phyloP scores from a whole-genome alignment of 2,329 filamentous ascomycete species.

The Cordyceps cicadae region DNA sequence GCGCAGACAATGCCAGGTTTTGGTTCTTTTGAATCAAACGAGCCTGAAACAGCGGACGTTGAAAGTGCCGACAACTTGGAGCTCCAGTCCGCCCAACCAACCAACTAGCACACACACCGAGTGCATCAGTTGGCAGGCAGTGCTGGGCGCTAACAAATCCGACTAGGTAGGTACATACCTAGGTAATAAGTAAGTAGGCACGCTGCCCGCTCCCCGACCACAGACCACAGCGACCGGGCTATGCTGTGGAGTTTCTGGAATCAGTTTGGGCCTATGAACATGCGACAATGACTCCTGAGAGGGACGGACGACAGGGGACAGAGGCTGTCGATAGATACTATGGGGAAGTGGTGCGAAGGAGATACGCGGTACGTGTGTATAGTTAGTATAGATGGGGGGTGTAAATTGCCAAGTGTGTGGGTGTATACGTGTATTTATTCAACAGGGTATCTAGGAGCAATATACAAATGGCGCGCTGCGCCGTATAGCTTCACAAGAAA shows the following conservation, averaged over 20 bases:
- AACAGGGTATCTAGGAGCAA: conserved; percentile 6
- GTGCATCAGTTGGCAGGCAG: background rate
- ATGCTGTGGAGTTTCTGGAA: background rate
- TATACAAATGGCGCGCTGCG: background rate
- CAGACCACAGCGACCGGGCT: background rate
- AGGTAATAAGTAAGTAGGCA: too few relatives aligned
- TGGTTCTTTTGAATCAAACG: background rate
- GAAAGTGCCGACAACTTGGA: background rate
- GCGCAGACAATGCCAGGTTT: too few relatives aligned
- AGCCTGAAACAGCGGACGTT: background rate
- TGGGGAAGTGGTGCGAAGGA: background rate
- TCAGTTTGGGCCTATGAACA: background rate
- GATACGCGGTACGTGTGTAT: too few relatives aligned
- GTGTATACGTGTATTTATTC: too few relatives aligned
- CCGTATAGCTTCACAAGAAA: background rate
- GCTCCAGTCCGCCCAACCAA: background rate
- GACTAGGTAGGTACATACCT: background rate
- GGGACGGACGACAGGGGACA: background rate
- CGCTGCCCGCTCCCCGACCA: too few relatives aligned
- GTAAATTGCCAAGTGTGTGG: background rate
- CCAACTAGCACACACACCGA: background rate
- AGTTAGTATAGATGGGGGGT: background rate
- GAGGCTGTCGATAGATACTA: background rate
- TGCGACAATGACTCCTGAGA: background rate
- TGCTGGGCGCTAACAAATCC: conserved; percentile 1